Evolutionary conservation across 2,329 filamentous ascomycete genomes (phyloP).

Genomic region (Chalara sp.): DNA sequence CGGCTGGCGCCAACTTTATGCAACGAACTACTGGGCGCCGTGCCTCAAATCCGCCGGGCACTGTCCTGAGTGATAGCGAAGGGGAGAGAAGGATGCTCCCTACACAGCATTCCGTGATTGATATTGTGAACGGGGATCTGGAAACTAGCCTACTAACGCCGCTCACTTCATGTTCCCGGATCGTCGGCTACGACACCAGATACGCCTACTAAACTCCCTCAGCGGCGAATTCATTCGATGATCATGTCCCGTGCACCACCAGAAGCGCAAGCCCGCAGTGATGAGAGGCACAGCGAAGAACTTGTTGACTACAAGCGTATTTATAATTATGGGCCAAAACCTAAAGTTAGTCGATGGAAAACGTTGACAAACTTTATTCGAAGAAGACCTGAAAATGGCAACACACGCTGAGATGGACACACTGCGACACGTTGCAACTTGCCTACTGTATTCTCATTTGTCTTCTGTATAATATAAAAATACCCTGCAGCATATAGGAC

Average conservation of each 20-base stretch:
- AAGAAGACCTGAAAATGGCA: not conserved
- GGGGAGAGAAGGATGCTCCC: conserved; percentile 13
- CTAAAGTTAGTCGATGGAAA: conserved; percentile 21
- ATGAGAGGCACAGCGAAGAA: no score
- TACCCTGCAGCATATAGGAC: no score
- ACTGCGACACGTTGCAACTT: no score
- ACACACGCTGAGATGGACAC: not conserved
- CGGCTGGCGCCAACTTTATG: conserved; percentile 41
- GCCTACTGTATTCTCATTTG: no score
- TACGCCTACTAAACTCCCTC: conserved; percentile 14
- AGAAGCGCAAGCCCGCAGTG: no score
- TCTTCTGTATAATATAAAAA: no score
- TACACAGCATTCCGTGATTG: conserved; percentile 6
- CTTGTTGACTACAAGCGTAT: no score
- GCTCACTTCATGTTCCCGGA: conserved; percentile 7
- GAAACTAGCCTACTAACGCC: conserved; percentile 3
- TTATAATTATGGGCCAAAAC: conserved; percentile 3
- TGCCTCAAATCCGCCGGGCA: conserved; percentile 14
- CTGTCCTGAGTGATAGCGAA: conserved; percentile 21
- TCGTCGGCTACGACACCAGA: conserved; percentile 11
- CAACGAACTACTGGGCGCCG: conserved; percentile 26
- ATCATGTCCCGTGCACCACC: no score
- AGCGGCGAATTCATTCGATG: conserved; percentile 17
- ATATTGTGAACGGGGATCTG: not conserved
- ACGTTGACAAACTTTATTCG: conserved; percentile 21